A percentile compares a stretch with the other conserved stretches of the same genome.
These are phyloP conservation scores for Cyclostephanos tholiformis DNA, from an alignment of 108 stramenopile genomes.

Conservation along the genomic window DNA sequence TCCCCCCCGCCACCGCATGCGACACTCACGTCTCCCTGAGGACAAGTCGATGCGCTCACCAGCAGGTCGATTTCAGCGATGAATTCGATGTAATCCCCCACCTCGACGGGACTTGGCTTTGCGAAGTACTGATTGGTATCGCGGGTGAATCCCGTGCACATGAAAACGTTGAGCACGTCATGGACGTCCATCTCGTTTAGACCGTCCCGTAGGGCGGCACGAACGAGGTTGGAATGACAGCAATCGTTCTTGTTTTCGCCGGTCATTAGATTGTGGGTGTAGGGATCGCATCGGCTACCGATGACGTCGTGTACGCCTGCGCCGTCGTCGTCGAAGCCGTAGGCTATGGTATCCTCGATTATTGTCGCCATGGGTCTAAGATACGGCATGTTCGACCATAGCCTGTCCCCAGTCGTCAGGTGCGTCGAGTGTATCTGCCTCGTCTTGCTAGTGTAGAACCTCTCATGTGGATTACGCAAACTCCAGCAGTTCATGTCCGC, in stretches of 20 bases:
- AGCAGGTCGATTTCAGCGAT: slow-evolving; percentile 60
- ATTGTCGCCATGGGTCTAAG: slow-evolving; percentile 62
- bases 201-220: slow-evolving; percentile 37
- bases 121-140: slow-evolving; percentile 74
- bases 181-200: slow-evolving; percentile 57
- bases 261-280: slow-evolving; percentile 61
- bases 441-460: slow-evolving; percentile 63
- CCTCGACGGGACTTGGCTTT: slow-evolving; percentile 62
- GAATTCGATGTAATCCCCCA: slow-evolving; percentile 74
- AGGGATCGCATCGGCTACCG: slow-evolving; percentile 68
- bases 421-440: slow-evolving; percentile 68
- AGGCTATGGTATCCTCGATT: slow-evolving; percentile 55
- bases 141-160: slow-evolving; percentile 66
- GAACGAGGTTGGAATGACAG: slow-evolving; percentile 64
- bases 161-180: slow-evolving; percentile 71
- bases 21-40: slow-evolving; percentile 61
- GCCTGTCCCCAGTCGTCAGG: slow-evolving; percentile 55
- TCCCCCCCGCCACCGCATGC: slow-evolving; percentile 56
- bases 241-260: slow-evolving; percentile 42
- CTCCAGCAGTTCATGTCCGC: slow-evolving; percentile 71
- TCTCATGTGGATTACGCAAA: slow-evolving; percentile 39
- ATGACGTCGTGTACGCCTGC: slow-evolving; percentile 70
- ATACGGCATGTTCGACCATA: slow-evolving; percentile 63
- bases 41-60: slow-evolving; percentile 60
- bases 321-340: slow-evolving; percentile 68